Evolutionary conservation across 441 rosid species (phyloP), one percentile per base, ranked within the genome.

Genomic region (Viola pubescens): DNA sequence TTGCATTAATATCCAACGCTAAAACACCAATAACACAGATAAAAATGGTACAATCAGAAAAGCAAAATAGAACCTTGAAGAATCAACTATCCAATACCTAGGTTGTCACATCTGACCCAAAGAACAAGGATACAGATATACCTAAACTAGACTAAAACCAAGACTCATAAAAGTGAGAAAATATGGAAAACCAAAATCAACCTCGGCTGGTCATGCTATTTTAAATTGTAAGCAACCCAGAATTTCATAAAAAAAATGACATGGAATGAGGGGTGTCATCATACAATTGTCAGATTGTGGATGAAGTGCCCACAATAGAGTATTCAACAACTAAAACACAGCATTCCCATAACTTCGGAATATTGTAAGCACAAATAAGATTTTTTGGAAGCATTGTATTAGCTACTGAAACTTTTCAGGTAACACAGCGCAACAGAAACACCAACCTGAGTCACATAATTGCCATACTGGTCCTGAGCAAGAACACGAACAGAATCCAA

Each of bases 401-500:
- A 13, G 26, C 37, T 26, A 4, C 9, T 12, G 58, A n/a, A 48
- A 48, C n/a, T 54, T 11, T 0, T 26, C 34, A 48, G 56, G 56
- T 55, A 19, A 54, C 14, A 46, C 40, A 60, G 62, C 1, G 10
- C 16, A 13, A 65, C 47, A 43, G 7, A 54, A 53, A 64, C 52
- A 44, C 78, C 64, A 50, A 91, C 99, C 98, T 94, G 99, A 41
- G 90, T 87, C 55, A 94, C 97, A 73, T 94, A 94, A 78, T 94
- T 94, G 56, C 99, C 99, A 80, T 94, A 94, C 70, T 88, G 99
- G 70, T 94, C 97, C 67, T 83, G 91, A 73, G 99, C 95, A 77
- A 94, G 99, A 71, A 37, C 58, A 77, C 54, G 71, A 47, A 87
- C 84, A 46, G 94, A 89, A 60, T 87, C 99, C 79, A 91, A 70